Evolutionary conservation across 176 grass and related monocot genomes (phyloP).

Genomic region (Oryza meyeriana): DNA sequence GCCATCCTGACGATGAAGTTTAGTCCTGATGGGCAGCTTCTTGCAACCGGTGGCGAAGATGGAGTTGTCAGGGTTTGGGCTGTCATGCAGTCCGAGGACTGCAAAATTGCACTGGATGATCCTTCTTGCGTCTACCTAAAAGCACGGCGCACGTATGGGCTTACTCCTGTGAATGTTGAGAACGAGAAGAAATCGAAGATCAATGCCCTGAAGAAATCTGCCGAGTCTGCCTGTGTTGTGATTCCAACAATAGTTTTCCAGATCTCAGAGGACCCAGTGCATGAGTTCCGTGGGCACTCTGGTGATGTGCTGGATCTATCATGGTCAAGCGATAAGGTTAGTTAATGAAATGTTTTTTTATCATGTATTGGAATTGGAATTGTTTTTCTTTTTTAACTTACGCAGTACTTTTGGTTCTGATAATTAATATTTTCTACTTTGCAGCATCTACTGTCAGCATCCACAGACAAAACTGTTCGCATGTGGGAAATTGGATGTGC

Average conservation of each 20-base stretch:
- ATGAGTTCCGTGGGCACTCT: constrained; percentile 74
- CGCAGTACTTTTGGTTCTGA: not conserved
- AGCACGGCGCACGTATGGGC: constrained; percentile 41
- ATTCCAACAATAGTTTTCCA: constrained; percentile 61
- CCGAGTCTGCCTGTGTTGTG: constrained; percentile 75
- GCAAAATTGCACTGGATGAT: constrained; percentile 62
- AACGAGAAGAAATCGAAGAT: constrained; percentile 36
- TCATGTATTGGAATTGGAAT: not conserved
- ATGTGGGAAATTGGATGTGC: constrained; percentile 81
- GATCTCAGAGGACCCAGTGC: constrained; percentile 66
- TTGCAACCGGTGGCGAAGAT: constrained; percentile 83
- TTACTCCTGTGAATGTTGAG: constrained; percentile 36
- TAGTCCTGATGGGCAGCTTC: constrained; percentile 75
- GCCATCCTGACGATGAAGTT: constrained; percentile 88
- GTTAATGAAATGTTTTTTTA: constrained; percentile 17
- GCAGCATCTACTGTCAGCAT: constrained; percentile 78
- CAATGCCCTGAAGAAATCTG: constrained; percentile 49
- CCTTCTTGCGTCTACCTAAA: constrained; percentile 75
- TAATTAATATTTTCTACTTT: constrained; percentile 29
- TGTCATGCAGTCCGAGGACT: constrained; percentile 51
- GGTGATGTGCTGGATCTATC: constrained; percentile 79
- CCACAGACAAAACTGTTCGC: constrained; percentile 84
- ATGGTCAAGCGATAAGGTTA: constrained; percentile 88
- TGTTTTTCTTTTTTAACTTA: constrained; percentile 8
- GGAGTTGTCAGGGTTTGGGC: constrained; percentile 76